Percentiles rank a stretch among this genome's conserved stretches.
phyloP scores from a whole-genome alignment of 2,329 filamentous ascomycete species.

The Ophiocordyceps polyrhachis-furcata region DNA sequence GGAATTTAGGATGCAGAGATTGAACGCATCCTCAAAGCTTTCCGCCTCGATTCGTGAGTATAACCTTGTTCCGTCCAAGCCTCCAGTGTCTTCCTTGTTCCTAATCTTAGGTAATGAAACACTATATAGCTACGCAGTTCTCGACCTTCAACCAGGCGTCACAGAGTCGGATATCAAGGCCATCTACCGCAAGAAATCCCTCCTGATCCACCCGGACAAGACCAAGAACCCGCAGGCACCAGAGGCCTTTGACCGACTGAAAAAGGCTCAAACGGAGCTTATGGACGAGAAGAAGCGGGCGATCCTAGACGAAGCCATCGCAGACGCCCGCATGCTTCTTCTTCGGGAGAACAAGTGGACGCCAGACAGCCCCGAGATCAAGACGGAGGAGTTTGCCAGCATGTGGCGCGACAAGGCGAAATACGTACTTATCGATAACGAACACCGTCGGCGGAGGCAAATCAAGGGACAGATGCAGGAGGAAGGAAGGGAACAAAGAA shows the following conservation, averaged over 20 bases:
- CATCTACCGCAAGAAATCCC: conserved; percentile 90
- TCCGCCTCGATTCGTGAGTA: conserved; percentile 47
- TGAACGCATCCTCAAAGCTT: conserved; percentile 79
- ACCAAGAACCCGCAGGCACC: conserved; percentile 79
- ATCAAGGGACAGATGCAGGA: conserved; percentile 91
- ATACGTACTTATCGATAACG: conserved; percentile 81
- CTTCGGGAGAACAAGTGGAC: conserved; percentile 92
- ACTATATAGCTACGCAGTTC: conserved; percentile 60
- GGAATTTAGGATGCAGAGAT: conserved; percentile 68
- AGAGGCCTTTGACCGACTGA: conserved; percentile 89
- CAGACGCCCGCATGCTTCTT: conserved; percentile 84
- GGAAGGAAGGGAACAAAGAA: conserved; percentile 75
- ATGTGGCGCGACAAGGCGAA: conserved; percentile 85
- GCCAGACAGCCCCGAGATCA: conserved; percentile 69
- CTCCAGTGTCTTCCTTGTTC: neutral
- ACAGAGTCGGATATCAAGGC: conserved; percentile 92
- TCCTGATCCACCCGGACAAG: conserved; percentile 97
- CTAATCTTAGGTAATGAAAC: conserved; percentile 1
- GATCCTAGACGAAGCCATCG: conserved; percentile 81
- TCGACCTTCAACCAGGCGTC: conserved; percentile 88
- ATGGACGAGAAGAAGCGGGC: conserved; percentile 87
- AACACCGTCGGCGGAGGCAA: conserved; percentile 66
- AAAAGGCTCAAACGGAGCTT: conserved; percentile 80
- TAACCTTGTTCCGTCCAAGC: too few relatives aligned
- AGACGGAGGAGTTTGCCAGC: conserved; percentile 63